Conservation (phyloP, 805 yeast species). For the Cyberlindnera mississippiensis region DNA sequence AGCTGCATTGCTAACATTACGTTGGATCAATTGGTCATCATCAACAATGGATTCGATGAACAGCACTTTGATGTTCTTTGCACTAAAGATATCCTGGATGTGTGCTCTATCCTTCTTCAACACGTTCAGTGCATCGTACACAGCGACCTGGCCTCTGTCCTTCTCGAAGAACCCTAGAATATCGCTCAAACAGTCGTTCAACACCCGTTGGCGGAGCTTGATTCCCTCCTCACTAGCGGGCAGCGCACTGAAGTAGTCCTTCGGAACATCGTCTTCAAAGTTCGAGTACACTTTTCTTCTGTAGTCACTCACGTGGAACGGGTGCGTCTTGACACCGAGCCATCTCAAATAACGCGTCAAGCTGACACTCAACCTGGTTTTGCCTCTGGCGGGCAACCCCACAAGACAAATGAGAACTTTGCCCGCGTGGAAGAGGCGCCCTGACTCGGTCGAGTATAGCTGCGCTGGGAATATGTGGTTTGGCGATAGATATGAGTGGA, state of each 20-base stretch:
- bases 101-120: constrained; percentile 60
- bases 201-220: constrained; percentile 52
- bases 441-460: constrained; percentile 86
- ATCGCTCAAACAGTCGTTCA: constrained; percentile 63
- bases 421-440: constrained; percentile 93
- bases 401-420: constrained; percentile 82
- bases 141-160: constrained; percentile 89
- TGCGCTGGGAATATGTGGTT: constrained; percentile 86
- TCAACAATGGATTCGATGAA: constrained; percentile 88
- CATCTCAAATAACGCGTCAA: constrained; percentile 89
- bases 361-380: constrained; percentile 88
- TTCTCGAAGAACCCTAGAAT: constrained; percentile 65
- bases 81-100: constrained; percentile 49
- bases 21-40: constrained; percentile 59
- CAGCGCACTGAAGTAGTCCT: constrained; percentile 61
- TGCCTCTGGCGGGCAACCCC: constrained; percentile 95
- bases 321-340: constrained; percentile 91
- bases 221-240: constrained; percentile 46
- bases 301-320: constrained; percentile 90
- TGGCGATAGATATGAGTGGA: constrained; percentile 59
- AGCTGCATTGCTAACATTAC: constrained; percentile 81
- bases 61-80: constrained; percentile 65
- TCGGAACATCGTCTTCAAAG: constrained; percentile 49
- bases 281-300: constrained; percentile 47
- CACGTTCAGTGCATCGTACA: constrained; percentile 94